Percentiles rank a stretch among this genome's conserved stretches.
Conservation (phyloP, 1,284 basidiomycete genomes). For the Porogramme epimiltina region DNA sequence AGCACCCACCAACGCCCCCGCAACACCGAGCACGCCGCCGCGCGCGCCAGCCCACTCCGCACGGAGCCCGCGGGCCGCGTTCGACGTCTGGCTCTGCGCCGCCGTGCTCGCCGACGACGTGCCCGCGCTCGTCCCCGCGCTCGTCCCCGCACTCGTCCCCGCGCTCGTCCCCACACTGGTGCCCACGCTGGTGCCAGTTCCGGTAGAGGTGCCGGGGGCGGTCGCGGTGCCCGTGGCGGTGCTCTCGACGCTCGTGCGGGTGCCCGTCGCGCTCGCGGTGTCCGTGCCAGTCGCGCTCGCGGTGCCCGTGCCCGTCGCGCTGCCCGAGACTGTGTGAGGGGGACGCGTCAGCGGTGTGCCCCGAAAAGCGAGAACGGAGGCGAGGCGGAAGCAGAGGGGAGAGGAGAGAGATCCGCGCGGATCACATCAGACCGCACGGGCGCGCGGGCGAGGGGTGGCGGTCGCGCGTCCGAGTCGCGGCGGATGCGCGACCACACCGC, state of each 20-base stretch:
- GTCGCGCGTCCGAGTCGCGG: not conserved
- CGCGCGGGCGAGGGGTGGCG: not conserved
- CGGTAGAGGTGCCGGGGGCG: not conserved
- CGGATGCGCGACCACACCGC: not conserved
- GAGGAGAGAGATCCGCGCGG: no score
- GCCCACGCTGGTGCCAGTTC: not conserved
- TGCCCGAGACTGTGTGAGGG: no score
- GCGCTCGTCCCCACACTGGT: not conserved
- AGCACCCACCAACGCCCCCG: slow-evolving; percentile 1
- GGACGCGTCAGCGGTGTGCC: no score
- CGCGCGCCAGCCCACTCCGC: not conserved
- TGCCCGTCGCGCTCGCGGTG: not conserved
- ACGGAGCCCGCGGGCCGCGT: not conserved
- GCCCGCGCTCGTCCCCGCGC: no score
- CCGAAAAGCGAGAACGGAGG: not conserved
- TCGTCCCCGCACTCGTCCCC: no score
- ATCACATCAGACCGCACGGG: no score
- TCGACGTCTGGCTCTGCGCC: not conserved
- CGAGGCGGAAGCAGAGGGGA: not conserved
- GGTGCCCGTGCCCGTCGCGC: no score
- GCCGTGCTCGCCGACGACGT: not conserved
- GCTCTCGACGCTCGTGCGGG: no score
- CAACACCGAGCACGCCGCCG: slow-evolving; percentile 1
- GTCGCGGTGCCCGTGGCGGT: not conserved
- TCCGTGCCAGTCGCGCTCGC: no score